Percentiles rank a stretch among this genome's conserved stretches.
Evolutionary conservation across 352 stramenopile genomes (phyloP).

Genomic region (Phytophthora tentaculata): DNA sequence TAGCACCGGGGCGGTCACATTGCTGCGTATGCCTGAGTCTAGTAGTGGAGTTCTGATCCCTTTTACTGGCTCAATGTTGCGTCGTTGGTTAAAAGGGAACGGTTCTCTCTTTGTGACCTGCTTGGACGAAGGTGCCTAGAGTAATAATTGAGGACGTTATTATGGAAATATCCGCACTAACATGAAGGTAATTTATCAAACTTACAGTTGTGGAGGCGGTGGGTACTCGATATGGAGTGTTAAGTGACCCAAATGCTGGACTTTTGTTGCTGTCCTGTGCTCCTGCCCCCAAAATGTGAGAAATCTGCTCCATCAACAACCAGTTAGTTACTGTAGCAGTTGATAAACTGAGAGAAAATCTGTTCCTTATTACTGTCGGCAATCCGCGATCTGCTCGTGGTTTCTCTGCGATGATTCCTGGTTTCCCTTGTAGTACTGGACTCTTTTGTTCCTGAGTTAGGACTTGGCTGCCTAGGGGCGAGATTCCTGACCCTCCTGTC

Average conservation of each 20-base stretch:
- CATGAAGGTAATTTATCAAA: background rate
- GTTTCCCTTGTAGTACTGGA: conserved; percentile 22
- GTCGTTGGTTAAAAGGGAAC: conserved; percentile 26
- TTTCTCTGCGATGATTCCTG: conserved; percentile 13
- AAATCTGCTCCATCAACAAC: conserved; percentile 26
- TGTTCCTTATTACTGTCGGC: conserved; percentile 38
- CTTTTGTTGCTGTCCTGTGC: conserved; percentile 26
- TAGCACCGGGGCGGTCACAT: conserved; percentile 5
- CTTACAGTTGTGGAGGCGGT: conserved; percentile 27
- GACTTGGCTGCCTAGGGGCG: conserved; percentile 5
- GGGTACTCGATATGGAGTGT: conserved; percentile 28
- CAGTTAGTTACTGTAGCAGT: background rate
- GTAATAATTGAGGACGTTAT: background rate
- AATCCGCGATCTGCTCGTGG: conserved; percentile 16
- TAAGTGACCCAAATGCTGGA: conserved; percentile 20
- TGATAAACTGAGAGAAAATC: background rate
- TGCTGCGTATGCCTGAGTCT: conserved; percentile 15
- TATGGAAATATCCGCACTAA: too few species aligned
- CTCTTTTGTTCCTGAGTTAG: conserved; percentile 41
- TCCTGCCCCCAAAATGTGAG: conserved; percentile 20
- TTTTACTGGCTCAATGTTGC: conserved; percentile 26
- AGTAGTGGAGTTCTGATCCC: conserved; percentile 27
- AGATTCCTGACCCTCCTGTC: conserved; percentile 5
- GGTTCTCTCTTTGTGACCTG: conserved; percentile 28
- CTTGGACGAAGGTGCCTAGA: conserved; percentile 34